Base-by-base conservation (phyloP, 2,329 filamentous ascomycete species). In the Exophiala dermatitidis region DNA sequence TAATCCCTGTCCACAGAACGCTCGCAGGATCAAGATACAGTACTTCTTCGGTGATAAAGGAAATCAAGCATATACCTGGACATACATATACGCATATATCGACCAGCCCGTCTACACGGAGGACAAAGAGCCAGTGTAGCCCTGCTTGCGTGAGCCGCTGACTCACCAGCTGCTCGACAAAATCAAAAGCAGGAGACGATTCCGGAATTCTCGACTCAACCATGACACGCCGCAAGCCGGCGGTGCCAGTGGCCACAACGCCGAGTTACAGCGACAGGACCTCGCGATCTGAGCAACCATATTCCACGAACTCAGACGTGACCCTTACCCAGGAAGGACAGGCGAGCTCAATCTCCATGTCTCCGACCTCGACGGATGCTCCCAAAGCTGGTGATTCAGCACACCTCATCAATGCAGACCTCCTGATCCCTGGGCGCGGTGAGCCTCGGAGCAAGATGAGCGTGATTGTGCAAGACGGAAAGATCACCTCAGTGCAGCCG, bases 341-440 rank as follows among this genome's bases (percentile, higher is more conserved):
- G 19, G 19, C 19, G 19, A 19, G 19, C 19, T 19, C 19, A 19
- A 2, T 37, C 19, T 30, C 43, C 26, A 4, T 28, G 4, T 6
- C 5, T 12, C 6, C 12, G 10, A 7, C 41, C 29, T 19, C 32
- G 19, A n/a, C 36, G 5, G 12, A 28, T 9, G 7, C 12, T 4
- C 5, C 26, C 26, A 26, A 50, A 37, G 29, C 43, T n/a, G 34
- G 12, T n/a, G 7, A 45, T 6, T 40, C 42, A 7, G 48, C 53
- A 9, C 56, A 52, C 7, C 41, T 54, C 19, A 60, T 63, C 44
- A 42, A 56, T 44, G 64, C 69, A 4, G 65, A 68, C 26, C 59
- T 77, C 12, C 66, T 78, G 4, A 77, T 78, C 36, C 76, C 75
- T 1, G 75, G 74, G n/a, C 68, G 68, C 12, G 74, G 73, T 3